A percentile compares a stretch with the other conserved stretches of the same genome.
Evolutionary conservation across 805 yeast genomes (phyloP).

Genomic region (Saccharomyces cerevisiae): DNA sequence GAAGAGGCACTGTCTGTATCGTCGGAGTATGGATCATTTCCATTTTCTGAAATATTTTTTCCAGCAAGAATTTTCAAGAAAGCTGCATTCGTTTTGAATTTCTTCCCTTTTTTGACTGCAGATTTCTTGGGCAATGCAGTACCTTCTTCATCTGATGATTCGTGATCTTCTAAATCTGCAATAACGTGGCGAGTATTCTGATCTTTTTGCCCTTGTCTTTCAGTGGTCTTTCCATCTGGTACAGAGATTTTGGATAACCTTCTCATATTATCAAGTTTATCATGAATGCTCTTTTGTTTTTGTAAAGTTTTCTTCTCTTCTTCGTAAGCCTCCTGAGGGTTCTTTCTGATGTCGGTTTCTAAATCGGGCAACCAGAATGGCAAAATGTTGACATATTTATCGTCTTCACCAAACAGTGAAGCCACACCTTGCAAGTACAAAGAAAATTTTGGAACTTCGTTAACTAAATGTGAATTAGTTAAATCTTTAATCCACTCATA

Average conservation of each 20-base stretch:
- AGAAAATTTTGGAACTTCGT: conserved; percentile 89
- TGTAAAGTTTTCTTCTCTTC: conserved; percentile 50
- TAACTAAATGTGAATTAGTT: conserved; percentile 73
- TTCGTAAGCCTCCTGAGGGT: conserved; percentile 69
- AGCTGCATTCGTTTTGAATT: conserved; percentile 26
- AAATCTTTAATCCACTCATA: conserved; percentile 78
- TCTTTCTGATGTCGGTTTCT: conserved; percentile 65
- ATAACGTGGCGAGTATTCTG: conserved; percentile 14
- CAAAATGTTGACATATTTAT: conserved; percentile 62
- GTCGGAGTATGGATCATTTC: conserved; percentile 65
- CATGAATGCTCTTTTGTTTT: conserved; percentile 35
- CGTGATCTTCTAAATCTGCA: conserved; percentile 48
- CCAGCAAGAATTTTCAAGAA: conserved; percentile 34
- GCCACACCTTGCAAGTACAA: conserved; percentile 92
- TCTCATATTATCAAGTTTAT: conserved; percentile 32
- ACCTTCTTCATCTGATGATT: conserved; percentile 40
- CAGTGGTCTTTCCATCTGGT: conserved; percentile 4
- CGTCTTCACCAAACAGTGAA: conserved; percentile 75
- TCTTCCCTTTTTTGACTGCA: conserved; percentile 16
- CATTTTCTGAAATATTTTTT: conserved; percentile 34
- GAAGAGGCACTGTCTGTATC: conserved; percentile 60
- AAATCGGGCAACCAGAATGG: conserved; percentile 95
- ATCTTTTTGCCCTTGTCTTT: neutral
- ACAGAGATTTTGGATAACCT: conserved; percentile 25
- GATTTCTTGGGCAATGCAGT: conserved; percentile 1